Evolutionary conservation across 2,329 filamentous ascomycete species (phyloP), one percentile per base, ranked within the genome.

Genomic region (Colletotrichum sp.): DNA sequence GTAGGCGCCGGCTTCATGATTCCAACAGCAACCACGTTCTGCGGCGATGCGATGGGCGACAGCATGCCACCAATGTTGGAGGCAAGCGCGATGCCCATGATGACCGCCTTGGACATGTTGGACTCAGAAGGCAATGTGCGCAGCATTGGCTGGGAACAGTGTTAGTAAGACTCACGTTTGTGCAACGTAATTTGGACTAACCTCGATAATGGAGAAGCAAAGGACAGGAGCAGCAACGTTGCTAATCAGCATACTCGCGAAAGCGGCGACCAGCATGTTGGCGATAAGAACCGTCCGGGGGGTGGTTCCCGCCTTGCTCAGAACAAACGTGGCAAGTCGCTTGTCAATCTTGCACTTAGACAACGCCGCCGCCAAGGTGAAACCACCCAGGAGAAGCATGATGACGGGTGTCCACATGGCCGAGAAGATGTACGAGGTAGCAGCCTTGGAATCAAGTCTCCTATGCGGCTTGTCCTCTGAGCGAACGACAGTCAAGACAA

Each of bases 331-430:
- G 3, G 97, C 97, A 87, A 99, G 96, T 82, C 97, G 94, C 86
- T 99, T 98, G 77, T 98, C 97, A 81, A 99, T 99, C 80, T 96
- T 97, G 85, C 98, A 98, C 84, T 99, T 99, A 65, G 96, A 98
- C 71, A 99, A 87, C 0, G 97, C 98, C 0, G 97, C 97, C 12
- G 97, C 97, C 70, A 99, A 93, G 3, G 97, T 98, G 82, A 99
- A 99, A 36, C 97, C 97, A 79, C 97, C 97, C 1, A 99, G 92
- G 26, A 99, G 89, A 18, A 99, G 92, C 97, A 99, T 99, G 80
- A 99, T 99, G 71, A 99, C 97, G 0, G 97, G 96, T 5, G 96
- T 98, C 97, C 97, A 99, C 97, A 99, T 99, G 30, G 97, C 94
- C 6, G 95, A 90, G 81, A 99, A 99, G 74, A 98, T 94, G 81